Evolutionary conservation across 2,329 filamentous ascomycete genomes (phyloP), one percentile per base, ranked within the genome.

Genomic region (Chaetomium sp.): DNA sequence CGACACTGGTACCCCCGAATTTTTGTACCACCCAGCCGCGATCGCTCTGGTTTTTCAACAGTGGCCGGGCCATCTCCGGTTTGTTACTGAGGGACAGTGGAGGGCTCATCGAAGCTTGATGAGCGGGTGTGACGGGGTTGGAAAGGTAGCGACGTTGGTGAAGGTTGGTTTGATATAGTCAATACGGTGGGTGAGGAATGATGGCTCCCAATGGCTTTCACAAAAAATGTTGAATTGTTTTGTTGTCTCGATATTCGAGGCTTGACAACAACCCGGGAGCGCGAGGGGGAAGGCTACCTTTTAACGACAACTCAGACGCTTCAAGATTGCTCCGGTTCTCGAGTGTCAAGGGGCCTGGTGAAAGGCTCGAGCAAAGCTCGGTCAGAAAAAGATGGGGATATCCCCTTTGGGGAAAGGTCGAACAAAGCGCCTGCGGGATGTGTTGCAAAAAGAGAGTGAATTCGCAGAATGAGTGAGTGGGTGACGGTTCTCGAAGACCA

Each of bases 1-100:
- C 94, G 51, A 97, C 88, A 68, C 89, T 95, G 52, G 92, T 99
- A 51, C 92, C 92, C 60, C 91, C 91, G 71, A 95, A 96, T 73
- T 96, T 96, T 71, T 96, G 91, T 50, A 96, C 88, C 35, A 95
- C 79, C 91, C 91, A 96, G 63, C 78, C 78, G 61, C 76, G 74
- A 47, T 60, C 56, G 54, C 67, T 65, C 52, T 52, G 48, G 58
- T 70, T 70, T 52, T 63, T 66, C 34, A 66, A 36, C 14, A 61
- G 52, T 9, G 62, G 27, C 58, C 59, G 50, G 34, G 55, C 59
- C 67, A 68, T 68, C 43, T 59, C 56, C 37, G 51, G 53, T 27
- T 27, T 27, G 11, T 41, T 38, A 48, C 52, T 53, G n/a, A 56
- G 44, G 44, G 58, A 42, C 35, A 49, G 9, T 40, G 55, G 55